A percentile compares a stretch with the other conserved stretches of the same genome.
Evolutionary conservation across 805 yeast species (phyloP).

Genomic region (Nadsonia fulvescens): DNA sequence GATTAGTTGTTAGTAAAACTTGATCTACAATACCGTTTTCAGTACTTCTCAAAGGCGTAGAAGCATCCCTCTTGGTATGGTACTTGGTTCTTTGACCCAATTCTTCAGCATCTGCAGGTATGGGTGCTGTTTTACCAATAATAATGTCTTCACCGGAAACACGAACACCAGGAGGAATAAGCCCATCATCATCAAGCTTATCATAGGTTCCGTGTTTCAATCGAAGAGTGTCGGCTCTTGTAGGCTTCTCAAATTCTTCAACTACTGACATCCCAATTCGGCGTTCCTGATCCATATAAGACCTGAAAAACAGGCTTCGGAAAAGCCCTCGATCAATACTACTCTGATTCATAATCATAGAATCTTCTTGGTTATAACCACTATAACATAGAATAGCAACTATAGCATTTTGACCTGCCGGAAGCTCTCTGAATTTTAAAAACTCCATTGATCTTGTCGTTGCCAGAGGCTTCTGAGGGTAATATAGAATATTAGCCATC

Average conservation of each 20-base stretch:
- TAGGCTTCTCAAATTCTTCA: constrained; percentile 94
- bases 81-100: constrained; percentile 96
- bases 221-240: constrained; percentile 82
- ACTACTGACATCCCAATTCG: constrained; percentile 97
- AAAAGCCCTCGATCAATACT: constrained; percentile 93
- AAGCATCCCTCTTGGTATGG: constrained; percentile 97
- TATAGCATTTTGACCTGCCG: constrained; percentile 97
- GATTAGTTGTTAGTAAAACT: constrained; percentile 89
- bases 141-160: constrained; percentile 98
- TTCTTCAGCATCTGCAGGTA: constrained; percentile 98
- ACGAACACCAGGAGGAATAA: constrained; percentile 95
- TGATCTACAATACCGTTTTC: constrained; percentile 98
- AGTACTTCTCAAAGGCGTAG: constrained; percentile 90
- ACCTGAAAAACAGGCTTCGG: constrained; percentile 87
- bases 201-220: constrained; percentile 97
- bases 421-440: constrained; percentile 89
- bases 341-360: constrained; percentile 98
- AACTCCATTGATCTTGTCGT: constrained; percentile 97
- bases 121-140: constrained; percentile 97
- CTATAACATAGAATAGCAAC: constrained; percentile 97
- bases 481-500: constrained; percentile 93
- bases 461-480: constrained; percentile 96
- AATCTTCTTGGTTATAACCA: constrained; percentile 99
- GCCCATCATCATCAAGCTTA: constrained; percentile 94
- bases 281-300: constrained; percentile 97